Conservation (phyloP, 2,329 filamentous ascomycete species). For the Aspergillus ochraceus region DNA sequence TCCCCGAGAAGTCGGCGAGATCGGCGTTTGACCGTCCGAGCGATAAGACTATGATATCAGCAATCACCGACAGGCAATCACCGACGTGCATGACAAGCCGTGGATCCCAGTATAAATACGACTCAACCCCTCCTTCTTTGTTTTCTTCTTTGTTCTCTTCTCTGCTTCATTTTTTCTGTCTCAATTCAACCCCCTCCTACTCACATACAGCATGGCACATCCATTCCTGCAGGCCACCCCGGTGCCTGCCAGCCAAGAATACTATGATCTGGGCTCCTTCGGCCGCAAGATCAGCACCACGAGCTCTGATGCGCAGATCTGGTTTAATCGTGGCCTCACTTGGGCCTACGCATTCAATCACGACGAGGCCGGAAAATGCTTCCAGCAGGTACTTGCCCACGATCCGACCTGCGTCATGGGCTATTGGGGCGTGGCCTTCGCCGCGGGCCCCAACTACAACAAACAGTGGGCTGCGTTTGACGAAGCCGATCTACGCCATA, state of each 20-base stretch:
- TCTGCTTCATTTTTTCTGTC: neutral
- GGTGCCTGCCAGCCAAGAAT: constrained; percentile 14
- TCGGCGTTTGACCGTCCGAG: neutral
- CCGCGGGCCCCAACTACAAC: constrained; percentile 74
- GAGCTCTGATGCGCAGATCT: constrained; percentile 32
- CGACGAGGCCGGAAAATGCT: constrained; percentile 36
- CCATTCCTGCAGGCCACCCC: neutral
- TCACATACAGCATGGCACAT: neutral
- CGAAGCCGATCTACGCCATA: constrained; percentile 53
- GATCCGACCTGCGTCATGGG: constrained; percentile 38
- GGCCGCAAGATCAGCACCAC: constrained; percentile 36
- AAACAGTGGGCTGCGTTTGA: constrained; percentile 75
- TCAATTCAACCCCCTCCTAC: neutral
- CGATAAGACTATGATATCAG: neutral
- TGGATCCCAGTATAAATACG: neutral
- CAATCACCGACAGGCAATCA: neutral
- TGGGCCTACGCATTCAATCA: constrained; percentile 45
- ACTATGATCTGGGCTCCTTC: constrained; percentile 36
- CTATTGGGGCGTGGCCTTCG: constrained; percentile 54
- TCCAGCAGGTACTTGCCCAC: constrained; percentile 29
- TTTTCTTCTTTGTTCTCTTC: neutral
- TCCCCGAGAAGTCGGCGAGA: neutral
- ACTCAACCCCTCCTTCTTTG: neutral
- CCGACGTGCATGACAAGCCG: neutral
- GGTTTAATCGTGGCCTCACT: constrained; percentile 40